Conservation (phyloP, 1,284 basidiomycete genomes). For the Bjerkandera adusta region DNA sequence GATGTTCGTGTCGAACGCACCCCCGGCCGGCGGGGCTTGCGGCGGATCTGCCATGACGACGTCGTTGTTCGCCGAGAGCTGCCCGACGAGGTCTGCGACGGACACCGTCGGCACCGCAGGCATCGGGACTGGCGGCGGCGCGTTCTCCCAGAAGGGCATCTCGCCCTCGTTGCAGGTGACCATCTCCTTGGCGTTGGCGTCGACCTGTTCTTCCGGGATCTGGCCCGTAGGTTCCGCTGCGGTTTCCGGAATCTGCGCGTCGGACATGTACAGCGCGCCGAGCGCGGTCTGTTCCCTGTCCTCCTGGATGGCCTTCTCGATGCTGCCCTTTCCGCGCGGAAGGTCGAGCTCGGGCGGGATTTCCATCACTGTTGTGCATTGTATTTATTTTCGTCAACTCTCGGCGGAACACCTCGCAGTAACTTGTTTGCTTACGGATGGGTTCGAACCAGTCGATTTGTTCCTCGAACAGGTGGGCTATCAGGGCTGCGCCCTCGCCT, state of each 20-base stretch:
- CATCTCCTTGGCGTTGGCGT: slow-evolving; percentile 62
- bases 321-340: slow-evolving; percentile 58
- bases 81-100: slow-evolving; percentile 68
- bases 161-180: slow-evolving; percentile 67
- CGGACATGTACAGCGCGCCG: slow-evolving; percentile 66
- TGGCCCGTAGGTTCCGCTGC: slow-evolving; percentile 65
- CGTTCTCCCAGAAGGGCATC: slow-evolving; percentile 56
- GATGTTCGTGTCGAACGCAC: slow-evolving; percentile 17
- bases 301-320: slow-evolving; percentile 67
- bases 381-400: slow-evolving; percentile 8
- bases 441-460: slow-evolving; percentile 80
- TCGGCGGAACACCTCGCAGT: no score
- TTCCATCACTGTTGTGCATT: slow-evolving; percentile 50
- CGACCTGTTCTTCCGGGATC: slow-evolving; percentile 66
- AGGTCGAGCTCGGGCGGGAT: slow-evolving; percentile 55
- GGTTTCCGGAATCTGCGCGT: slow-evolving; percentile 68
- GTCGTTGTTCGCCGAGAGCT: slow-evolving; percentile 46
- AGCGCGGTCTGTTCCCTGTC: slow-evolving; percentile 76
- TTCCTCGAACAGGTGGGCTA: slow-evolving; percentile 79
- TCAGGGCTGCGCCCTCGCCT: slow-evolving; percentile 79
- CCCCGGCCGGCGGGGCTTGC: slow-evolving; percentile 14
- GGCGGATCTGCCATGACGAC: slow-evolving; percentile 20
- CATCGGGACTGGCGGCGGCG: slow-evolving; percentile 33
- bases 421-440: slow-evolving; percentile 47
- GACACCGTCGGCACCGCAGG: slow-evolving; percentile 41